Evolutionary conservation across 2,329 filamentous ascomycete species (phyloP).

Genomic region (Fusarium haematococcum): DNA sequence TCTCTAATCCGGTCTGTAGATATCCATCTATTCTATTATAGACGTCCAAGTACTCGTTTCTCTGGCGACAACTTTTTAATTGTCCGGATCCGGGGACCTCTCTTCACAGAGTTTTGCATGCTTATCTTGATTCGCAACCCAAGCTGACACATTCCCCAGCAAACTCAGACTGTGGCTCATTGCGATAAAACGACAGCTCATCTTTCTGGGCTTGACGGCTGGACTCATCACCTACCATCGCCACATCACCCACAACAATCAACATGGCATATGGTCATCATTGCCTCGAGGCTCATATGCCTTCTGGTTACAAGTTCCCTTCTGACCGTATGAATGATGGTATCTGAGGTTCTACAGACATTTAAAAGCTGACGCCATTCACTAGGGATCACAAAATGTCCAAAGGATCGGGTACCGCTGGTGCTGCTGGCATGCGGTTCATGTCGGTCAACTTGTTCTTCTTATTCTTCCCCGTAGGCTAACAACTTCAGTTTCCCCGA

Average conservation of each 20-base stretch:
- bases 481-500: constrained; percentile 68
- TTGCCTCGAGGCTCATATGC: constrained; percentile 35
- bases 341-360: constrained; percentile 55
- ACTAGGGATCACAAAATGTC: not conserved
- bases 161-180: not conserved
- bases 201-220: not conserved
- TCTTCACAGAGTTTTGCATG: not conserved
- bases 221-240: not conserved
- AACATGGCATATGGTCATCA: constrained; percentile 44
- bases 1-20: not conserved
- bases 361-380: not conserved
- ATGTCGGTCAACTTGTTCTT: constrained; percentile 53
- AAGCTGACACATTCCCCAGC: not conserved
- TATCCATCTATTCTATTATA: not conserved
- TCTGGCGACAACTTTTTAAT: not conserved
- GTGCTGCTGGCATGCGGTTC: constrained; percentile 77
- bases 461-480: constrained; percentile 2
- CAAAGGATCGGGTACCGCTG: constrained; percentile 56
- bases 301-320: constrained; percentile 68
- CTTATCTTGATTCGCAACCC: not conserved
- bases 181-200: not conserved
- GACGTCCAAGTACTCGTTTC: not conserved
- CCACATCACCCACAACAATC: constrained; percentile 13
- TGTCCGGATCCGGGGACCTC: not conserved
- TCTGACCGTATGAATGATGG: constrained; percentile 64